Evolutionary conservation across 2,329 filamentous ascomycete species (phyloP), one percentile per base, ranked within the genome.

Genomic region (Fusarium bulbicola): DNA sequence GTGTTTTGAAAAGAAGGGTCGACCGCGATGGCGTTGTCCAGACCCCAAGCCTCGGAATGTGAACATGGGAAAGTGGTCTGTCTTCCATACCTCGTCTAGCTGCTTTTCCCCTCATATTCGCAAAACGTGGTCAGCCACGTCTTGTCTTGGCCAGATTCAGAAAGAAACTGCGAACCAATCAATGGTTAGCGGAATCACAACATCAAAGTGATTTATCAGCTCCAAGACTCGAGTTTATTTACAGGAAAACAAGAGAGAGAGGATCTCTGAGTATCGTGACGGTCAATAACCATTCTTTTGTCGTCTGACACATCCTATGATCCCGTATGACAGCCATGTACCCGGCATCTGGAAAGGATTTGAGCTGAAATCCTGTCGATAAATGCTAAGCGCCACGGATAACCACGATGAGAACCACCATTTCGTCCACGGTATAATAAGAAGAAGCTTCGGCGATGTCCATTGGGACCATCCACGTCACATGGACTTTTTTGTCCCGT

Each of bases 361-460:
- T 36, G 0, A 10, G 36, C 16, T 11, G 2, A 11, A 37, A 9
- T 18, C 9, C 11, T 11, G 16, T 37, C 1, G 9, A 37, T 11
- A 37, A n/a, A n/a, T n/a, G n/a, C n/a, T n/a, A n/a, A n/a, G n/a
- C n/a, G n/a, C n/a, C n/a, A n/a, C n/a, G n/a, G n/a, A n/a, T n/a
- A n/a, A n/a, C n/a, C n/a, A n/a, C n/a, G n/a, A n/a, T n/a, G n/a
- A 37, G 16, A 37, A 11, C 7, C 3, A 8, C 14, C 1, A 4
- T n/a, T 42, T 15, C 6, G 7, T 12, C 6, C 15, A 7, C 21
- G 4, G 7, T 7, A n/a, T 11, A n/a, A n/a, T n/a, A n/a, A n/a
- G 5, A 7, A 11, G n/a, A 16, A 43, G 15, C 2, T 0, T 2
- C 15, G n/a, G 6, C 11, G 5, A 7, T 2, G 3, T 10, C 7